These are phyloP conservation scores for Fusarium luffae DNA, from an alignment of 2,329 filamentous ascomycete species.

Conservation along the genomic window DNA sequence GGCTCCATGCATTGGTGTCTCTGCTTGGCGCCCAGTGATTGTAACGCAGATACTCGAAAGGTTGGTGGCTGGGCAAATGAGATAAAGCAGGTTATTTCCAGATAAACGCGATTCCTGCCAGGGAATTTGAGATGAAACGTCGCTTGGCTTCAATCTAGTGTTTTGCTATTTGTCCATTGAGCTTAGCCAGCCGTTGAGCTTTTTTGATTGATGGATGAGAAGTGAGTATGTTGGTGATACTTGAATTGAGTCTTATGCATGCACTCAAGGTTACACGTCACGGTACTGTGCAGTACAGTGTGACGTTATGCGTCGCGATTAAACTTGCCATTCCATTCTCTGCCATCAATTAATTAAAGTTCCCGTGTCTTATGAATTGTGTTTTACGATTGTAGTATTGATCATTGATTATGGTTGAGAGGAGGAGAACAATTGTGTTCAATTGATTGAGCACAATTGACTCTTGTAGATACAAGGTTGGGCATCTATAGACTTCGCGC, in stretches of 20 bases:
- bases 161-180: conserved; percentile 5
- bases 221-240: neutral
- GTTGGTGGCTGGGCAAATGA: conserved; percentile 6
- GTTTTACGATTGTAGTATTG: neutral
- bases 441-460: neutral
- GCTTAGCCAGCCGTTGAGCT: conserved; percentile 3
- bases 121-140: conserved; percentile 19
- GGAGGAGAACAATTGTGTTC: neutral
- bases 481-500: neutral
- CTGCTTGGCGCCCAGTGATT: neutral
- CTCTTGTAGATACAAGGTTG: neutral
- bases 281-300: conserved; percentile 6
- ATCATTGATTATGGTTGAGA: neutral
- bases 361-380: neutral
- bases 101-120: neutral
- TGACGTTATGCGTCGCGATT: neutral
- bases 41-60: conserved; percentile 6
- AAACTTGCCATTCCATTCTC: neutral
- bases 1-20: conserved; percentile 1
- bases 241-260: neutral
- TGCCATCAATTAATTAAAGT: neutral
- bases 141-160: conserved; percentile 5
- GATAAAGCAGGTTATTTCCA: neutral
- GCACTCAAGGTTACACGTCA: conserved; percentile 20
- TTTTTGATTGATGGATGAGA: neutral